Conservation (phyloP, 495 filamentous ascomycete species). For the Chaetomidium leptoderma region DNA sequence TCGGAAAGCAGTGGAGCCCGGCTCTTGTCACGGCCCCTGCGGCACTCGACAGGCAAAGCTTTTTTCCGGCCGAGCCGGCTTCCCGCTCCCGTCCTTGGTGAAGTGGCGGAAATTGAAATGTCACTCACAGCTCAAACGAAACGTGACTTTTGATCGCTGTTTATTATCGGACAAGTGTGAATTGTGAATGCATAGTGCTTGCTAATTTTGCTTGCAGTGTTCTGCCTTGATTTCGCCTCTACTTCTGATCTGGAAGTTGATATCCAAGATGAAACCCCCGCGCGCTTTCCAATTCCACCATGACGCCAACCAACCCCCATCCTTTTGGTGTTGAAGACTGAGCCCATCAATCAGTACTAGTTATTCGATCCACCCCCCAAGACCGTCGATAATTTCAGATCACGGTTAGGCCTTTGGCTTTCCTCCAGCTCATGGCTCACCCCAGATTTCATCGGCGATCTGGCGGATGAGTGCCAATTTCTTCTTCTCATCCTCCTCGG, state of each 20-base stretch:
- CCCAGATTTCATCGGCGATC: constrained; percentile 68
- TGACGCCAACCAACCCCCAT: not conserved
- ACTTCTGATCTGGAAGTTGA: constrained; percentile 16
- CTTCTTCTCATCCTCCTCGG: constrained; percentile 62
- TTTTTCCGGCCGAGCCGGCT: no score
- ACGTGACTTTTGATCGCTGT: no score
- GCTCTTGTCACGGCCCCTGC: constrained; percentile 28
- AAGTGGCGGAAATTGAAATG: no score
- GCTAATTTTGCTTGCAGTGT: no score
- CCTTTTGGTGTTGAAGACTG: not conserved
- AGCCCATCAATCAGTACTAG: not conserved
- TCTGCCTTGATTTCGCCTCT: not conserved
- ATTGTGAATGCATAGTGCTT: no score
- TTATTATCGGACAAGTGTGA: no score
- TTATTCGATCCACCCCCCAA: not conserved
- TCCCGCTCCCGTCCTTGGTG: no score
- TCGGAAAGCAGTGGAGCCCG: constrained; percentile 18
- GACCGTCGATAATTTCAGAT: not conserved
- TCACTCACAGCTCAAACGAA: no score
- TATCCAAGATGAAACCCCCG: constrained; percentile 14
- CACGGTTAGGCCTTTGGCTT: no score
- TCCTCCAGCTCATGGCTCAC: constrained; percentile 47
- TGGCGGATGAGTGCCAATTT: constrained; percentile 65
- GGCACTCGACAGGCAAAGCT: constrained; percentile 22
- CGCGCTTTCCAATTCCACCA: not conserved